Evolutionary conservation across 2,329 filamentous ascomycete genomes (phyloP), one percentile per base, ranked within the genome.

Genomic region (Fusarium ambrosium): DNA sequence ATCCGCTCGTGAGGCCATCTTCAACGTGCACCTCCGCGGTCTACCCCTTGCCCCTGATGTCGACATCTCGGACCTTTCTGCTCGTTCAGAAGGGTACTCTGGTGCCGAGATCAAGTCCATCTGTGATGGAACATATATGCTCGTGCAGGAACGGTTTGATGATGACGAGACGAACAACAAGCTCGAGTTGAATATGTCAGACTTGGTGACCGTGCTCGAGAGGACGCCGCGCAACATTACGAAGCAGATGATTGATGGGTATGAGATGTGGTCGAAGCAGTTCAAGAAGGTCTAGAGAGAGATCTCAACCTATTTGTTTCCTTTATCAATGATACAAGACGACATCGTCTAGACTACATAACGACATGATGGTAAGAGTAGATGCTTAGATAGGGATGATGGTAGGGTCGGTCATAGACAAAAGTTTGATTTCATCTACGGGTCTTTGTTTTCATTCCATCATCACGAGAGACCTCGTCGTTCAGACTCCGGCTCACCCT

Each of bases 41-140:
- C 88, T 93, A 62, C 85, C 89, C 24, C 85, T 95, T 56, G 82
- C 84, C 2, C 80, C 85, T 0, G 92, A 94, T 64, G 89, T 97
- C 16, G 90, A 95, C 78, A 82, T 94, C 10, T 84, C 87, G 1
- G 85, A 87, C 59, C 84, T 97, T 34, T 93, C 94, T 6, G 79
- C 81, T 18, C 82, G 85, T 56, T 93, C 93, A 0, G 92, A 95
- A 9, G 95, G 95, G 0, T 94, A 94, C 81, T 97, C 95, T 2
- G 95, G 95, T 3, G 95, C 95, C 0, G 96, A 98, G 83, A 90
- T 98, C 69, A 85, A 87, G 67, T 85, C 85, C 6, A 86, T 90
- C 4, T 89, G 88, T 75, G 83, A 85, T 37, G 81, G 82, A 62
- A 86, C 86, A 0, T 85, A 85, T 6, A 80, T 84, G 62, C 82